phyloP scores from a whole-genome alignment of 371 early-diverging fungal genomes.

The Rhizopus arrhizus region DNA sequence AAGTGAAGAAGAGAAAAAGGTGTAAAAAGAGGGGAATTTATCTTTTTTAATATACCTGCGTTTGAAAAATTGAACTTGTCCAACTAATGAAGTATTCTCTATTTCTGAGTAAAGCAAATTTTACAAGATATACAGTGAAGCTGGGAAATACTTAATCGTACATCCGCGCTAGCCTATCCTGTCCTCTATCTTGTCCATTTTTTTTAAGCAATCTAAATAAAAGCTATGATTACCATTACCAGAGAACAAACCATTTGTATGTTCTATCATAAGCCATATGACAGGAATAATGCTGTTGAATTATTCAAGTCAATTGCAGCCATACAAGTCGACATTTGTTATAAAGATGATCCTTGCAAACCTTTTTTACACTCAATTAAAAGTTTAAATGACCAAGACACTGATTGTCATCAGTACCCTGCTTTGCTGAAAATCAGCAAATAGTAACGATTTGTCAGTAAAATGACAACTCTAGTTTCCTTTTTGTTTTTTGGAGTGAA shows the following conservation, averaged over 20 bases:
- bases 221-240: slow-evolving; percentile 15
- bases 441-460: background rate
- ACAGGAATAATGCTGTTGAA: slow-evolving; percentile 15
- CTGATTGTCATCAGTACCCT: slow-evolving; percentile 3
- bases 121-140: no score
- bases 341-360: slow-evolving; percentile 18
- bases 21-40: no score
- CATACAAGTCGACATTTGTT: no score
- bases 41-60: no score
- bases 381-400: background rate
- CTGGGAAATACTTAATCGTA: no score
- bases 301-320: background rate
- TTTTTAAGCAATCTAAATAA: slow-evolving; percentile 11
- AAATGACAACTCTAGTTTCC: background rate
- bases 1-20: no score
- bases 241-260: slow-evolving; percentile 21
- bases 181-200: slow-evolving; percentile 11
- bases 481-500: slow-evolving; percentile 3
- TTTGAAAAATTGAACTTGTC: no score
- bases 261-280: slow-evolving; percentile 22
- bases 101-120: no score
- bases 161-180: slow-evolving; percentile 4
- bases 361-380: slow-evolving; percentile 8
- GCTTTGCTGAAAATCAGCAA: slow-evolving; percentile 2
- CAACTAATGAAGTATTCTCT: no score